These are phyloP conservation scores for Prosopis cineraria DNA, from an alignment of 306 rosid genomes.

Conservation along the genomic window DNA sequence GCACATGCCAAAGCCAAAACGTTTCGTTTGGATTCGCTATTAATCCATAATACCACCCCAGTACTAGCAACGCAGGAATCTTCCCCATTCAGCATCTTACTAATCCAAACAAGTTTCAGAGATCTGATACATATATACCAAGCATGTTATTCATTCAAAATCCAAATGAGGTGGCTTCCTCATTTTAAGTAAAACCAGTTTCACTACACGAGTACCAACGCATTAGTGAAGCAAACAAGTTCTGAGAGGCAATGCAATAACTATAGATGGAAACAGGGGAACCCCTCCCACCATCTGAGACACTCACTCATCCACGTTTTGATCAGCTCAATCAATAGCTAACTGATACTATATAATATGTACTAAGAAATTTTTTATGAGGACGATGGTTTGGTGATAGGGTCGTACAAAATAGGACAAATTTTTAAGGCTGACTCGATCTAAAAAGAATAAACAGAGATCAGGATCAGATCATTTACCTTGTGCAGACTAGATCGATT, in stretches of 20 bases:
- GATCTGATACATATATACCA: neutral
- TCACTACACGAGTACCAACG: no score
- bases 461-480: neutral
- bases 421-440: neutral
- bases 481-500: neutral
- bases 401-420: no score
- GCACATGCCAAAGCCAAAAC: neutral
- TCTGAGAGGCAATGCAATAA: neutral
- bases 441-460: no score
- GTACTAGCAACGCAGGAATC: conserved; percentile 3
- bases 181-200: neutral
- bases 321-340: neutral
- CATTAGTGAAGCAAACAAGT: no score
- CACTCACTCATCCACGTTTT: neutral
- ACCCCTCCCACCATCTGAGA: neutral
- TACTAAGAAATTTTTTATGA: neutral
- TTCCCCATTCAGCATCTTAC: neutral
- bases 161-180: conserved; percentile 25
- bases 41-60: neutral
- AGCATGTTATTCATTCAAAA: neutral
- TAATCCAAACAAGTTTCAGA: neutral
- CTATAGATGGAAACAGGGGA: neutral
- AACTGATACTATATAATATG: neutral
- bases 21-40: neutral
- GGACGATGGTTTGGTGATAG: no score